phyloP scores from a whole-genome alignment of 192 early-diverging fungal genomes.

The Coemansia sp. region DNA sequence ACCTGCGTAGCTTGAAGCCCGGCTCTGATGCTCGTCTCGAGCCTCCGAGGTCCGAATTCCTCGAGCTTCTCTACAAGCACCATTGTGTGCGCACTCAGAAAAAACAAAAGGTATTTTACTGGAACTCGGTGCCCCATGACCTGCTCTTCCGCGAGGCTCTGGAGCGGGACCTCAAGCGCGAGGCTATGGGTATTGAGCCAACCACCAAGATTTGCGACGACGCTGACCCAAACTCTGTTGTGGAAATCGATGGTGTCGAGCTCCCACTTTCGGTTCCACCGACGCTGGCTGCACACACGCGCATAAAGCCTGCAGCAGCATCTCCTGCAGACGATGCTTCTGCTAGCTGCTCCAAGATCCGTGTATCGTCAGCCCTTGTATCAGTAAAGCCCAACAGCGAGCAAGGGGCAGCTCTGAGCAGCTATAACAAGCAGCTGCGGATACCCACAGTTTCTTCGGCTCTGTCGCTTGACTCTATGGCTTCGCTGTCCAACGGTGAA shows the following conservation, averaged over 20 bases:
- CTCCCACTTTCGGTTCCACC: conserved; percentile 53
- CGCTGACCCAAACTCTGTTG: conserved; percentile 35
- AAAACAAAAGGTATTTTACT: conserved; percentile 99
- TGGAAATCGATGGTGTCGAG: conserved; percentile 51
- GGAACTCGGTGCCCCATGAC: conserved; percentile 95
- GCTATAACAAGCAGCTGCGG: not conserved
- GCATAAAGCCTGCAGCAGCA: not conserved
- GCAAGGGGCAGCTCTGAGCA: not conserved
- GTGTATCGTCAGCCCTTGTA: conserved; percentile 26
- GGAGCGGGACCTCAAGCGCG: conserved; percentile 94
- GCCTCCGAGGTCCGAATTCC: conserved; percentile 88
- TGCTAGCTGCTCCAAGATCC: not conserved
- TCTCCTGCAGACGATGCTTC: not conserved
- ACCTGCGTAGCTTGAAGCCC: conserved; percentile 92
- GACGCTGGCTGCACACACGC: conserved; percentile 44
- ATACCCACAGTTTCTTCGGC: conserved; percentile 18
- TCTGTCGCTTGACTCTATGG: conserved; percentile 27
- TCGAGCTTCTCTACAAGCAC: conserved; percentile 94
- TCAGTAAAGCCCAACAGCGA: not conserved
- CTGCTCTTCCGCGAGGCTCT: conserved; percentile 92
- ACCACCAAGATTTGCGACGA: conserved; percentile 60
- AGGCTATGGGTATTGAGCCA: conserved; percentile 80
- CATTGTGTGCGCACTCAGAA: conserved; percentile 97
- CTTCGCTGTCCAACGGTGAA: conserved; percentile 18
- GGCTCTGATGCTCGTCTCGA: conserved; percentile 91